Evolutionary conservation across 192 early-diverging fungal genomes (phyloP).

Genomic region (Spizellomyces sp.): DNA sequence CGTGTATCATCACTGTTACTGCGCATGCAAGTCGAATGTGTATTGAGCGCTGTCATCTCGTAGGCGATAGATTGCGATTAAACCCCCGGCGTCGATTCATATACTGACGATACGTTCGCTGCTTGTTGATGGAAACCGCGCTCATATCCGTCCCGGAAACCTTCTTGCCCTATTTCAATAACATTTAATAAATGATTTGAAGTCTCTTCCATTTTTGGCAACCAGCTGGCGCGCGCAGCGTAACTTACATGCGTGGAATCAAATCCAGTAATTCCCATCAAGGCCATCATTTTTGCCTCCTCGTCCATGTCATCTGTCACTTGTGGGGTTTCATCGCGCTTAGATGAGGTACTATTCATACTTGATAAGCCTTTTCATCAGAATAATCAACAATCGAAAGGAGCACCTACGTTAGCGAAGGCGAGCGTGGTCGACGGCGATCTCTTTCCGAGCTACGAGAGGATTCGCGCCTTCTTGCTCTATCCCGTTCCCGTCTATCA

Average conservation of each 20-base stretch:
- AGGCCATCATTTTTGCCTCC: slow-evolving; percentile 78
- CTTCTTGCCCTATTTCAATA: slow-evolving; percentile 49
- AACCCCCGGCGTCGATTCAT: slow-evolving; percentile 94
- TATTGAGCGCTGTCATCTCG: not conserved
- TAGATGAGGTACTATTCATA: not conserved
- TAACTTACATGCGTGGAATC: slow-evolving; percentile 74
- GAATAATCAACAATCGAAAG: no score
- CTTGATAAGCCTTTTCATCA: not conserved
- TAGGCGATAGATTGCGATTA: slow-evolving; percentile 56
- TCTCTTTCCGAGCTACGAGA: no score
- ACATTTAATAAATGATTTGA: not conserved
- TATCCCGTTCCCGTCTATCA: no score
- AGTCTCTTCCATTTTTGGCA: not conserved
- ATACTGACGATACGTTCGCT: slow-evolving; percentile 87
- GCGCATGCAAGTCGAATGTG: not conserved
- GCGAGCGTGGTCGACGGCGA: no score
- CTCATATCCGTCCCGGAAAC: slow-evolving; percentile 74
- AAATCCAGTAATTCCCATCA: slow-evolving; percentile 92
- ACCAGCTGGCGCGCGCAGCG: not conserved
- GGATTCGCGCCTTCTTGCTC: no score
- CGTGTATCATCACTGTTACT: not conserved
- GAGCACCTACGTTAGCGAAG: no score
- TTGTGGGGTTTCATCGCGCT: not conserved
- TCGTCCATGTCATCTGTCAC: slow-evolving; percentile 44
- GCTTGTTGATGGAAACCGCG: slow-evolving; percentile 80